A percentile compares a stretch with the other conserved stretches of the same genome.
Evolutionary conservation across 1,284 basidiomycete genomes (phyloP).

Genomic region (Inonotus hispidus): DNA sequence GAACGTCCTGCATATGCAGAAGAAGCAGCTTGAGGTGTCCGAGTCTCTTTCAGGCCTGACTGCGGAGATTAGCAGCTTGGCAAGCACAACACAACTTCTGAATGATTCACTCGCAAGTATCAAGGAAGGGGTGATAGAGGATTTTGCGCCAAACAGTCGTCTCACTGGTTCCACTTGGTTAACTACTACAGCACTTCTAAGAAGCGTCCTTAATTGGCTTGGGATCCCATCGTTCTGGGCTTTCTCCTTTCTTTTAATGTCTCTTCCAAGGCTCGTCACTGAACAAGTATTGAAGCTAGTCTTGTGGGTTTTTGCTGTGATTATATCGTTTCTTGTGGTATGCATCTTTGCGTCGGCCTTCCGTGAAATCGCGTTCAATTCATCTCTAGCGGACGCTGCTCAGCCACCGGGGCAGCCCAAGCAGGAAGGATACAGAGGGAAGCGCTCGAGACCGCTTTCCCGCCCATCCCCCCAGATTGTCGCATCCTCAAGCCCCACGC

Average conservation of each 20-base stretch:
- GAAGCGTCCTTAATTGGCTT: background rate
- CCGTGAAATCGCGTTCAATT: background rate
- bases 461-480: background rate
- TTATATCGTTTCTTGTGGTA: background rate
- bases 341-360: background rate
- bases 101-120: constrained; percentile 2
- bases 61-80: background rate
- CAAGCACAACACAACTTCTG: background rate
- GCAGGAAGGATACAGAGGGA: background rate
- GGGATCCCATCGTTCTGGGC: constrained; percentile 3
- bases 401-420: background rate
- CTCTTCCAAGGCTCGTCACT: constrained; percentile 3
- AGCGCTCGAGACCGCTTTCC: background rate
- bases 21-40: constrained; percentile 5
- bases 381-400: background rate
- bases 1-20: background rate
- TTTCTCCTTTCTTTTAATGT: background rate
- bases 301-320: background rate
- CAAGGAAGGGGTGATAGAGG: background rate
- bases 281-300: background rate
- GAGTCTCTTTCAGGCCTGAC: constrained; percentile 4
- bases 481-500: background rate
- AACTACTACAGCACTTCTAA: background rate
- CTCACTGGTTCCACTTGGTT: background rate
- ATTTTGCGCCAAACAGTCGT: background rate